Conservation (phyloP, 768 basidiomycete species). For the Agrocybe chaxingu region DNA sequence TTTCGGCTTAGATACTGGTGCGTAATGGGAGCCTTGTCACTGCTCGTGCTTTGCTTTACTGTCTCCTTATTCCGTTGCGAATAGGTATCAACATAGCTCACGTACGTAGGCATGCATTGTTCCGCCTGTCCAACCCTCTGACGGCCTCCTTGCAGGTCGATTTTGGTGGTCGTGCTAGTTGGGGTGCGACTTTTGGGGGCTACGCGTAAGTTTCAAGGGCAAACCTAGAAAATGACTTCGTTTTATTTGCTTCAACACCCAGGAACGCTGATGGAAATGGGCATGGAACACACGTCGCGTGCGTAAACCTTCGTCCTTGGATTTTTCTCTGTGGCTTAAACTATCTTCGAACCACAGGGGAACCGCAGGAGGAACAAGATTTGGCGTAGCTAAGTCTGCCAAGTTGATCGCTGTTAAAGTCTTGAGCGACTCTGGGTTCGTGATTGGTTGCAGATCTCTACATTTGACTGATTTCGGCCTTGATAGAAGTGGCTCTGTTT, state of each 20-base stretch:
- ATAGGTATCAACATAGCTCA: conserved; percentile 21
- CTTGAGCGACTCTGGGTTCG: conserved; percentile 30
- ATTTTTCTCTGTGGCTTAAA: background rate
- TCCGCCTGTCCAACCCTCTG: background rate
- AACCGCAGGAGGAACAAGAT: conserved; percentile 30
- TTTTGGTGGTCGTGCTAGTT: conserved; percentile 40
- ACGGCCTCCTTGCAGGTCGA: conserved; percentile 18
- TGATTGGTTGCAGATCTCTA: background rate
- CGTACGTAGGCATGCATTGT: conserved; percentile 10
- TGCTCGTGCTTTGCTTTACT: background rate
- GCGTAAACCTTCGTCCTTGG: conserved; percentile 6
- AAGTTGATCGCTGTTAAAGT: conserved; percentile 41
- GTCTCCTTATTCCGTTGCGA: background rate
- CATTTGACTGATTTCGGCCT: background rate
- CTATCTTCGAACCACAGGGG: conserved; percentile 17
- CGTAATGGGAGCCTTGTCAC: background rate
- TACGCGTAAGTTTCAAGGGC: background rate
- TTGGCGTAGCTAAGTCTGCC: conserved; percentile 32
- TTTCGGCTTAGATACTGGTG: conserved; percentile 22
- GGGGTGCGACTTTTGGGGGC: conserved; percentile 33
- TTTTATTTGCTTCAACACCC: too few species aligned
- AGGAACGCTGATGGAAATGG: conserved; percentile 34
- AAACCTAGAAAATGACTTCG: background rate
- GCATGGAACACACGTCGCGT: conserved; percentile 40
- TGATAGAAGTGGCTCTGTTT: conserved; percentile 12